Conservation (phyloP, 805 yeast species). For the Metschnikowia lachancei region DNA sequence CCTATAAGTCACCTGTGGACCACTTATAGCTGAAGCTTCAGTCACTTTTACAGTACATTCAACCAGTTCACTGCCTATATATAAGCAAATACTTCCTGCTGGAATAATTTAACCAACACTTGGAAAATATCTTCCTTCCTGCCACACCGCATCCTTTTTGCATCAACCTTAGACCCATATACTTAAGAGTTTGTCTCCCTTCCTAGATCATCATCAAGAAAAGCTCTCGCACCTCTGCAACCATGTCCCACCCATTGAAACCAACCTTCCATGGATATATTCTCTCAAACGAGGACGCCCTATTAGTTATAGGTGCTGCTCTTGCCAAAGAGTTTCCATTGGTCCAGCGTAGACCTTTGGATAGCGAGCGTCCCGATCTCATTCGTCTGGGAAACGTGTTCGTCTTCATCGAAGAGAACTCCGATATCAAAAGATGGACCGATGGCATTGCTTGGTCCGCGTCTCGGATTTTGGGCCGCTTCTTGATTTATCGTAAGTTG, state of each 20-base stretch:
- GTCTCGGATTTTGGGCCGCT: constrained; percentile 80
- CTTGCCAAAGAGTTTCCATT: constrained; percentile 56
- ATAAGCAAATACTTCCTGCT: no score
- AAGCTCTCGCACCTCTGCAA: background rate
- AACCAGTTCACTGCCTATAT: no score
- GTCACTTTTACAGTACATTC: no score
- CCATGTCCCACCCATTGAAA: constrained; percentile 6
- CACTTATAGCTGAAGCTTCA: no score
- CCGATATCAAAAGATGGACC: constrained; percentile 92
- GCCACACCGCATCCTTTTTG: no score
- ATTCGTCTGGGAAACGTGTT: constrained; percentile 79
- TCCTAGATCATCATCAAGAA: background rate
- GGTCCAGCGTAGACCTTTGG: constrained; percentile 79
- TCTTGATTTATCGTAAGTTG: constrained; percentile 74
- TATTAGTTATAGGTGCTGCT: constrained; percentile 77
- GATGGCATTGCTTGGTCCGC: constrained; percentile 97
- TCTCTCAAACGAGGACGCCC: constrained; percentile 79
- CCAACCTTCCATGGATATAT: constrained; percentile 57
- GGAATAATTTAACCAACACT: no score
- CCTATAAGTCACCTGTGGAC: no score
- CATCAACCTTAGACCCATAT: no score
- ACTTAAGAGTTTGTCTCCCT: no score
- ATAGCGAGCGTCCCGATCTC: constrained; percentile 62
- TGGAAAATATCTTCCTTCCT: no score
- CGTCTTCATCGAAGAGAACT: constrained; percentile 76